Percentiles rank a stretch among this genome's conserved stretches.
These are phyloP conservation scores for Ophiostoma sp. DNA, from an alignment of 2,329 filamentous ascomycete species.

Conservation along the genomic window DNA sequence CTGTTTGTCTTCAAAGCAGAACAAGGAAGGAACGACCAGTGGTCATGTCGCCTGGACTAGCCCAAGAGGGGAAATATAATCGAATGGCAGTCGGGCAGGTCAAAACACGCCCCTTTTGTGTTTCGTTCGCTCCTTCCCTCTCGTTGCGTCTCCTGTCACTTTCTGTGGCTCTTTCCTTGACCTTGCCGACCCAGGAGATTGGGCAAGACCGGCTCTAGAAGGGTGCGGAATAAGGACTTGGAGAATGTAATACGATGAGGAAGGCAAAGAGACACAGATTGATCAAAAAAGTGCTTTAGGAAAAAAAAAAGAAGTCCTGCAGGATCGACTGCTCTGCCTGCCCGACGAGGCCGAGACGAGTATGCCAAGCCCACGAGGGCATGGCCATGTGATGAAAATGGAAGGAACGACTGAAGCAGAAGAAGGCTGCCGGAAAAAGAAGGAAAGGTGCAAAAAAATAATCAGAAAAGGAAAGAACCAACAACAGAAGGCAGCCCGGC, in stretches of 20 bases:
- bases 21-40: slow-evolving; percentile 10
- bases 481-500: background rate
- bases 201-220: slow-evolving; percentile 25
- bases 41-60: slow-evolving; percentile 10
- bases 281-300: too few species aligned
- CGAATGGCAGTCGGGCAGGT: background rate
- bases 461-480: background rate
- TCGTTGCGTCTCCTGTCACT: background rate
- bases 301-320: background rate
- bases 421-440: background rate
- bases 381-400: slow-evolving; percentile 17
- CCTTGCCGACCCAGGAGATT: slow-evolving; percentile 19
- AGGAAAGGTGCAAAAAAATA: background rate
- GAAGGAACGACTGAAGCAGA: slow-evolving; percentile 1
- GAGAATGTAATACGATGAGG: background rate
- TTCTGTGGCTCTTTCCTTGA: background rate
- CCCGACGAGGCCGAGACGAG: background rate
- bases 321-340: slow-evolving; percentile 9
- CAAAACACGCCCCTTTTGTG: background rate
- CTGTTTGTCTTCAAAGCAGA: background rate
- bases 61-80: slow-evolving; percentile 16
- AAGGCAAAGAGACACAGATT: background rate
- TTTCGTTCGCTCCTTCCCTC: background rate
- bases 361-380: slow-evolving; percentile 7
- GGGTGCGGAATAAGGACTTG: background rate